Evolutionary conservation across 176 grass and related monocot species (phyloP).

Genomic region (Aechmea fasciata): DNA sequence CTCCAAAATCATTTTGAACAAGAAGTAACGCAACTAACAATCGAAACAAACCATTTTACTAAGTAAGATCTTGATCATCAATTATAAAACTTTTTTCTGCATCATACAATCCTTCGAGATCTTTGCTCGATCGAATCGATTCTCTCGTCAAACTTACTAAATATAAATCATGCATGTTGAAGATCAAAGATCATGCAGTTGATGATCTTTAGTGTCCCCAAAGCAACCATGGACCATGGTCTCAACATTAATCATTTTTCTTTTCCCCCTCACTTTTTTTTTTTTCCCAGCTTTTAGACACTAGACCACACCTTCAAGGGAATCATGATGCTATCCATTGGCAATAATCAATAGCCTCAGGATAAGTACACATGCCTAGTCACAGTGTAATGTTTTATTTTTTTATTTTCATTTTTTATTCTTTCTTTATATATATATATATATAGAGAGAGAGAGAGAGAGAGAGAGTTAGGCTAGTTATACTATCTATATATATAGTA

Average conservation of each 20-base stretch:
- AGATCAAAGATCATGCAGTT: not conserved
- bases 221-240: not conserved
- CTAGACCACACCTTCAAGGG: not conserved
- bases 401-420: too few relatives aligned
- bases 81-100: not conserved
- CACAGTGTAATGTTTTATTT: not conserved
- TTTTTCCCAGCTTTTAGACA: not conserved
- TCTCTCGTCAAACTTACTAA: not conserved
- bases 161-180: not conserved
- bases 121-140: not conserved
- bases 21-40: too few relatives aligned
- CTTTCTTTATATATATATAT: too few relatives aligned
- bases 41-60: too few relatives aligned
- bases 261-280: not conserved
- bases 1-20: too few relatives aligned
- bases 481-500: too few relatives aligned
- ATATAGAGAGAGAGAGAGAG: too few relatives aligned
- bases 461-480: too few relatives aligned
- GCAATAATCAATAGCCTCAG: constrained; percentile 3
- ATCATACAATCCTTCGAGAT: not conserved
- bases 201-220: not conserved
- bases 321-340: constrained; percentile 14
- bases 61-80: not conserved
- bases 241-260: not conserved
- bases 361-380: not conserved